Evolutionary conservation across 495 filamentous ascomycete species (phyloP).

Genomic region (Neurospora intermedia): DNA sequence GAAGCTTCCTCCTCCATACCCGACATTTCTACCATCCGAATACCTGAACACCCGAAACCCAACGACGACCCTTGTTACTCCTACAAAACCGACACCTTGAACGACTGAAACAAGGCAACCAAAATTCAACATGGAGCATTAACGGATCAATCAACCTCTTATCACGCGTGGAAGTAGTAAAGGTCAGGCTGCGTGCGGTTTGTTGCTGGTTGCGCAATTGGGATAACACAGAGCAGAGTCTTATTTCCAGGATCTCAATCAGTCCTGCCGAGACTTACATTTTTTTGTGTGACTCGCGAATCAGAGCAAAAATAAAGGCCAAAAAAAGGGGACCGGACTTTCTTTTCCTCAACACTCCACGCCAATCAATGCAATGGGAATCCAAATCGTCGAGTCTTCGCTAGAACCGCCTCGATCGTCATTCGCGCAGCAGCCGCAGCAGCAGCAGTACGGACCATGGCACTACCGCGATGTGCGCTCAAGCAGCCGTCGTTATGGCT

Average conservation of each 20-base stretch:
- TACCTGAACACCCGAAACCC: background rate
- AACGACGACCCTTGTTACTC: background rate
- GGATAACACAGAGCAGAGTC: background rate
- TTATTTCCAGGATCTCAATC: too few relatives aligned
- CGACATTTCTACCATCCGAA: background rate
- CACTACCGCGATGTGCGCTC: conserved; percentile 11
- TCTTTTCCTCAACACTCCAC: too few relatives aligned
- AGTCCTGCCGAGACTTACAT: too few relatives aligned
- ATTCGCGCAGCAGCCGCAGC: conserved; percentile 4
- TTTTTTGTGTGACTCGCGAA: too few relatives aligned
- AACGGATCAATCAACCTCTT: background rate
- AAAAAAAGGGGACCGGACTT: too few relatives aligned
- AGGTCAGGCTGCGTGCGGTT: background rate
- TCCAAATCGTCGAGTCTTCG: conserved; percentile 20
- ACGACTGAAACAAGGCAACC: background rate
- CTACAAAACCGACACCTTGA: background rate
- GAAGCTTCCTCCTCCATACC: background rate
- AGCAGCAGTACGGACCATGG: conserved; percentile 20
- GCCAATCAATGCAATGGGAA: conserved; percentile 11
- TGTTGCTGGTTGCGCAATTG: background rate
- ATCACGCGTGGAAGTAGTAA: background rate
- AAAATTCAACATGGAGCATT: background rate
- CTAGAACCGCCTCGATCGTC: conserved; percentile 7
- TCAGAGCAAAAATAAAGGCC: too few relatives aligned
- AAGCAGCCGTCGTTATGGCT: background rate